Evolutionary conservation across 1,284 basidiomycete species (phyloP).

Genomic region (Tilletia indica): DNA sequence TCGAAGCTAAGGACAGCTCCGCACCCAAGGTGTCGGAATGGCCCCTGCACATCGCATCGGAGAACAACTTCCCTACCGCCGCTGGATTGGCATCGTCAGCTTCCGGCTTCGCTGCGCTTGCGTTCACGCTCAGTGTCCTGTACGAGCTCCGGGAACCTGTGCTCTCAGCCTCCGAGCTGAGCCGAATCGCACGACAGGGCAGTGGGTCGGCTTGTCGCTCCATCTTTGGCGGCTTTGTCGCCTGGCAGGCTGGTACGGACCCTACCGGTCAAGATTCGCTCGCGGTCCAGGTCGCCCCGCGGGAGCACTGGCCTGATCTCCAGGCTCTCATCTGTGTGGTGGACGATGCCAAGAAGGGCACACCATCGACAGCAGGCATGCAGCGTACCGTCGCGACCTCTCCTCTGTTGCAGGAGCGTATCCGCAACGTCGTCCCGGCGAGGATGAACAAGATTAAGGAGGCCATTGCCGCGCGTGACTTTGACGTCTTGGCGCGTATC

Average conservation of each 20-base stretch:
- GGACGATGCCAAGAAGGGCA: constrained; percentile 93
- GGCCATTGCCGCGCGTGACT: constrained; percentile 79
- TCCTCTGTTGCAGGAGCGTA: constrained; percentile 81
- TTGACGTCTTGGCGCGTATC: constrained; percentile 81
- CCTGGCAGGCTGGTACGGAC: constrained; percentile 79
- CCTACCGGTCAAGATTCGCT: constrained; percentile 79
- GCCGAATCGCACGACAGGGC: constrained; percentile 90
- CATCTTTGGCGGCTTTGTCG: constrained; percentile 94
- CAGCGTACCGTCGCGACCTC: constrained; percentile 94
- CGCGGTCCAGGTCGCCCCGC: constrained; percentile 73
- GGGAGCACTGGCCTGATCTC: constrained; percentile 72
- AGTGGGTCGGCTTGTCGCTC: constrained; percentile 97
- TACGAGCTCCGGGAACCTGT: constrained; percentile 71
- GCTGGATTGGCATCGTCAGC: constrained; percentile 96
- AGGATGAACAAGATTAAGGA: constrained; percentile 78
- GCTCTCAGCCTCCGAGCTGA: constrained; percentile 65
- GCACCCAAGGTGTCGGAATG: constrained; percentile 48
- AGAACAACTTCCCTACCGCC: constrained; percentile 99
- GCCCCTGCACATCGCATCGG: constrained; percentile 72
- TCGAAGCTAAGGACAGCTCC: constrained; percentile 63
- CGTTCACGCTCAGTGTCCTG: constrained; percentile 80
- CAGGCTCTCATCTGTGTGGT: constrained; percentile 98
- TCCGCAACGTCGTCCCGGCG: constrained; percentile 71
- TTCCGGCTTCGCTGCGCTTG: constrained; percentile 92
- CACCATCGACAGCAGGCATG: constrained; percentile 92